Conservation (phyloP, 176 grass and related monocot genomes). For the Triticum timopheevii region DNA sequence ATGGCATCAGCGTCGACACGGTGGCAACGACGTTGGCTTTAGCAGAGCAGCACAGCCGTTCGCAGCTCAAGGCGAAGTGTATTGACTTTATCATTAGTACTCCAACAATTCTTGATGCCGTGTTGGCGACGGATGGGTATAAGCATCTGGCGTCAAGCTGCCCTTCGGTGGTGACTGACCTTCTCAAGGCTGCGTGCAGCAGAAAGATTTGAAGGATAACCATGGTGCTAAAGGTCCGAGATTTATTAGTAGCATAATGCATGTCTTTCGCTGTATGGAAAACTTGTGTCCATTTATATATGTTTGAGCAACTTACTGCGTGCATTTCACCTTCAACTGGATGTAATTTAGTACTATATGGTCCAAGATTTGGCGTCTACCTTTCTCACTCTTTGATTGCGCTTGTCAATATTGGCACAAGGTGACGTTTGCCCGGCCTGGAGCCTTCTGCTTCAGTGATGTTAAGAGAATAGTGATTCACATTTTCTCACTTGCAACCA, state of each 20-base stretch:
- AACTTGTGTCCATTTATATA: no score
- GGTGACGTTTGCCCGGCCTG: no score
- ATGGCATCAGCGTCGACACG: not conserved
- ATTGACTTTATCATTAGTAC: slow-evolving; percentile 37
- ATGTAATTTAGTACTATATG: not conserved
- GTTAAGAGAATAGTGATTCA: no score
- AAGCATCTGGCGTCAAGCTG: not conserved
- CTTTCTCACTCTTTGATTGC: no score
- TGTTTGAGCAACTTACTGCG: not conserved
- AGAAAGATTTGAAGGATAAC: not conserved
- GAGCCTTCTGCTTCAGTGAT: no score
- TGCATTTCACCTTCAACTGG: not conserved
- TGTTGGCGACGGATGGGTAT: not conserved
- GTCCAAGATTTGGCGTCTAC: not conserved
- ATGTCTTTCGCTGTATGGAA: no score
- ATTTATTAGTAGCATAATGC: no score
- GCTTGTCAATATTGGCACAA: no score
- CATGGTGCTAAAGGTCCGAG: not conserved
- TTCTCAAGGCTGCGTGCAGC: not conserved
- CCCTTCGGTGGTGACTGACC: not conserved
- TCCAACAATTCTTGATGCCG: slow-evolving; percentile 8
- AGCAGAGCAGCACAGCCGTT: not conserved
- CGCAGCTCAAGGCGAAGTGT: slow-evolving; percentile 24
- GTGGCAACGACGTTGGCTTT: not conserved
- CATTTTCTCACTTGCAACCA: no score